A percentile compares a stretch with the other conserved stretches of the same genome.
phyloP scores from a whole-genome alignment of 2,329 filamentous ascomycete genomes.

The Pseudogymnoascus sp. region DNA sequence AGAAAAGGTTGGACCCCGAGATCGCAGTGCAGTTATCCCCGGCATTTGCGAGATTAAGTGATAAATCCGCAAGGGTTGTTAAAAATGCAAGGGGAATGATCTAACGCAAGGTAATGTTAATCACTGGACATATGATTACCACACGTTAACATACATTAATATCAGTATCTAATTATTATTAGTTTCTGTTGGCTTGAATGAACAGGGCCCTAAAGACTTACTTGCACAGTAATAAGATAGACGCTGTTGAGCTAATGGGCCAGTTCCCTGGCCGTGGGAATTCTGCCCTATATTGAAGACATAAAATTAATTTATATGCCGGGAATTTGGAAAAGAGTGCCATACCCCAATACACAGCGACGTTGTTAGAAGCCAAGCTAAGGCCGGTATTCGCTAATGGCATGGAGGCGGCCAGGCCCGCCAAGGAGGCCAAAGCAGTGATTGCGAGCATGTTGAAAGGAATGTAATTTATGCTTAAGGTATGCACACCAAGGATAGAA shows the following conservation, averaged over 20 bases:
- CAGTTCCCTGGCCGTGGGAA: constrained; percentile 43
- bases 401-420: constrained; percentile 28
- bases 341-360: constrained; percentile 63
- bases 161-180: constrained; percentile 34
- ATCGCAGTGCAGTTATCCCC: constrained; percentile 56
- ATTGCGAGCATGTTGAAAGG: constrained; percentile 26
- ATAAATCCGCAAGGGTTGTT: constrained; percentile 46
- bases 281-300: constrained; percentile 46
- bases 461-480: background rate
- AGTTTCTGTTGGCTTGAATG: constrained; percentile 12
- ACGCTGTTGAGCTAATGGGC: constrained; percentile 44
- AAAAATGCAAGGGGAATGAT: constrained; percentile 62
- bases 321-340: background rate
- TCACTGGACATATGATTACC: background rate
- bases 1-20: constrained; percentile 48
- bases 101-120: constrained; percentile 29
- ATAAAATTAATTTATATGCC: constrained; percentile 14
- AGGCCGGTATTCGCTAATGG: constrained; percentile 35
- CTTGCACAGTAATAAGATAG: constrained; percentile 54
- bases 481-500: background rate
- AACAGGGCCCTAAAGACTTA: constrained; percentile 30
- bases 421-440: constrained; percentile 21
- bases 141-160: constrained; percentile 36
- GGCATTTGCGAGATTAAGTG: constrained; percentile 59
- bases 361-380: constrained; percentile 43